Evolutionary conservation across 768 basidiomycete genomes (phyloP).

Genomic region (Serendipita sp.): DNA sequence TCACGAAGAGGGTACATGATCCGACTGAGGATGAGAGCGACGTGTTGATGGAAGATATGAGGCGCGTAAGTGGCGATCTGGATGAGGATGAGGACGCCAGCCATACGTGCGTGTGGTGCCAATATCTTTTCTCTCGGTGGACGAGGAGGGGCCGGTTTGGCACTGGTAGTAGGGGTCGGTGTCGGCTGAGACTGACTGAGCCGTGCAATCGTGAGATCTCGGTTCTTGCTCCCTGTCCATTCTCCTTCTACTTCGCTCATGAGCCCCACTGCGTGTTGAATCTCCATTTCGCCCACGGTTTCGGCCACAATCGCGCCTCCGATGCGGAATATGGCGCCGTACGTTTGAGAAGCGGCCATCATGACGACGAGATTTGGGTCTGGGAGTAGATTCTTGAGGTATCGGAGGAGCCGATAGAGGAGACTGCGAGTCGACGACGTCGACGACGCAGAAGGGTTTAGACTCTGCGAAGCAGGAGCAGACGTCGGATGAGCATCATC

Average conservation of each 20-base stretch:
- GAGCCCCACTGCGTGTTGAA: constrained; percentile 66
- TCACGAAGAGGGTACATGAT: constrained; percentile 85
- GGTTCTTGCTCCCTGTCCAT: background rate
- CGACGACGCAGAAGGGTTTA: constrained; percentile 34
- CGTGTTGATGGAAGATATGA: constrained; percentile 74
- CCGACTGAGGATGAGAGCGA: constrained; percentile 77
- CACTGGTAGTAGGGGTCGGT: background rate
- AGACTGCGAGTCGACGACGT: constrained; percentile 19
- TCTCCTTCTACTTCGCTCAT: constrained; percentile 25
- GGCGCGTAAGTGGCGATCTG: constrained; percentile 84
- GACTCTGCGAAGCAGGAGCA: constrained; percentile 65
- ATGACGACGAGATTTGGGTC: constrained; percentile 86
- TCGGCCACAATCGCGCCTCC: constrained; percentile 76
- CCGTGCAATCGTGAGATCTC: background rate
- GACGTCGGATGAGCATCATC: constrained; percentile 19
- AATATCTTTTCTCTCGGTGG: background rate
- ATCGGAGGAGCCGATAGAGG: constrained; percentile 78
- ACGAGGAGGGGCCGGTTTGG: background rate
- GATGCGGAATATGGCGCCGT: constrained; percentile 72
- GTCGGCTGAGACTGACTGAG: background rate
- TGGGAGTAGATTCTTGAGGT: constrained; percentile 84
- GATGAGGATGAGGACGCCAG: constrained; percentile 85
- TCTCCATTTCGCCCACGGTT: constrained; percentile 77
- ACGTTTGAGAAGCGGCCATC: constrained; percentile 83
- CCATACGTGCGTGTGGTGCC: constrained; percentile 39